Percentiles rank a stretch among this genome's conserved stretches.
phyloP scores from a whole-genome alignment of 352 stramenopile genomes.

The Globisporangium solare region DNA sequence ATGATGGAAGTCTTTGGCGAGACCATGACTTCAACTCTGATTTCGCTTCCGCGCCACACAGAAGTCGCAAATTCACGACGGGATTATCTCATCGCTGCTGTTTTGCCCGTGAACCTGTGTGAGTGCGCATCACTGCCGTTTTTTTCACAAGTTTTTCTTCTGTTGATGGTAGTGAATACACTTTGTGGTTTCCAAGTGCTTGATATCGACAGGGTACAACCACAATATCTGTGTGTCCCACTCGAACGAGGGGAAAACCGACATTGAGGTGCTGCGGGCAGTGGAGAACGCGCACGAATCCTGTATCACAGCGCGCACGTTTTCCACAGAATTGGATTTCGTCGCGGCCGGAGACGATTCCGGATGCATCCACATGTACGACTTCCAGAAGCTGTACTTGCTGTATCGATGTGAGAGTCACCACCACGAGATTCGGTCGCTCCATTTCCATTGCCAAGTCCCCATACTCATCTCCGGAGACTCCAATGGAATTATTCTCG shows the following conservation, averaged over 20 bases:
- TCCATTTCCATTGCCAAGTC: slow-evolving; percentile 41
- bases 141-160: background rate
- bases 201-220: slow-evolving; percentile 61
- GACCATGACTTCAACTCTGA: background rate
- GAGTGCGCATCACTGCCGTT: slow-evolving; percentile 5
- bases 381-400: slow-evolving; percentile 56
- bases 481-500: slow-evolving; percentile 26
- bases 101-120: slow-evolving; percentile 55
- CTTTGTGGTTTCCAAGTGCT: slow-evolving; percentile 26
- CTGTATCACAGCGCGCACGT: slow-evolving; percentile 53
- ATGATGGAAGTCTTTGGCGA: too few species aligned
- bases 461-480: slow-evolving; percentile 47
- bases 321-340: slow-evolving; percentile 30
- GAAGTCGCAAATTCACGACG: slow-evolving; percentile 53
- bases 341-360: slow-evolving; percentile 55
- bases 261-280: slow-evolving; percentile 54
- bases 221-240: slow-evolving; percentile 49
- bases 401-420: slow-evolving; percentile 48
- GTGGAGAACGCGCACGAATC: slow-evolving; percentile 61
- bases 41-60: slow-evolving; percentile 10
- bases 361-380: slow-evolving; percentile 54
- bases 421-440: slow-evolving; percentile 36
- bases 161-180: background rate
- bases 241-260: slow-evolving; percentile 35
- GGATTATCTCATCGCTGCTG: slow-evolving; percentile 47